A percentile compares a stretch with the other conserved stretches of the same genome.
phyloP scores from a whole-genome alignment of 495 filamentous ascomycete species.

The Wilcoxina mikolae region DNA sequence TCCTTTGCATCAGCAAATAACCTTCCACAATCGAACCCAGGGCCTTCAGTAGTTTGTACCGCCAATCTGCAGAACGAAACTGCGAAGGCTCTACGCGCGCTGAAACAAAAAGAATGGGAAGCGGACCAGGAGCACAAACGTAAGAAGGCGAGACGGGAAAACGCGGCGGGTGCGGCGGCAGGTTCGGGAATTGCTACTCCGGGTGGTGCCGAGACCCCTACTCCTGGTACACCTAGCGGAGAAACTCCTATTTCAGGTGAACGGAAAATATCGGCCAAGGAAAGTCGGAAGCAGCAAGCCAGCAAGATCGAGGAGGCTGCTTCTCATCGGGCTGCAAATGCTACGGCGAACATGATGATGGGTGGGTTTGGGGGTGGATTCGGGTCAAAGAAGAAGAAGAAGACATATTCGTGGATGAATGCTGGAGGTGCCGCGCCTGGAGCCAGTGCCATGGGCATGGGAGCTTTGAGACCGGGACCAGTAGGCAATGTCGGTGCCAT shows the following conservation, averaged over 20 bases:
- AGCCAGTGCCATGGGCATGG: slow-evolving; percentile 28
- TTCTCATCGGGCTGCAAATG: slow-evolving; percentile 42
- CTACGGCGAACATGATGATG: slow-evolving; percentile 40
- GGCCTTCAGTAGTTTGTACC: slow-evolving; percentile 15
- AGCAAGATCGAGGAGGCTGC: slow-evolving; percentile 38
- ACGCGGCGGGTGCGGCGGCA: slow-evolving; percentile 2
- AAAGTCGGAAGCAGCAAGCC: slow-evolving; percentile 42
- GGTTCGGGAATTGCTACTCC: slow-evolving; percentile 12
- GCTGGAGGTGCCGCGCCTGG: slow-evolving; percentile 28
- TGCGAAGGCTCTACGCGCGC: slow-evolving; percentile 20
- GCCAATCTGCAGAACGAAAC: slow-evolving; percentile 23
- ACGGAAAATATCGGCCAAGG: slow-evolving; percentile 33
- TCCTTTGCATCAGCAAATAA: slow-evolving; percentile 19
- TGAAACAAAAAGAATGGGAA: slow-evolving; percentile 25
- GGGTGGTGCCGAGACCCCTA: slow-evolving; percentile 11
- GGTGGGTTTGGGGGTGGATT: slow-evolving; percentile 35
- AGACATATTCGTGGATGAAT: slow-evolving; percentile 47
- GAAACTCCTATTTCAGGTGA: slow-evolving; percentile 17
- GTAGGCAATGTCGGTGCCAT: slow-evolving; percentile 14
- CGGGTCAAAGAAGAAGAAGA: slow-evolving; percentile 36
- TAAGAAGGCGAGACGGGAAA: slow-evolving; percentile 23
- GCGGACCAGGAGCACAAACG: slow-evolving; percentile 20
- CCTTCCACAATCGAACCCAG: slow-evolving; percentile 21
- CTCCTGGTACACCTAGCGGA: slow-evolving; percentile 11
- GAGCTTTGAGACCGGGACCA: slow-evolving; percentile 20